Conservation (phyloP, 345 rosid genomes). For the Turnera subulata region DNA sequence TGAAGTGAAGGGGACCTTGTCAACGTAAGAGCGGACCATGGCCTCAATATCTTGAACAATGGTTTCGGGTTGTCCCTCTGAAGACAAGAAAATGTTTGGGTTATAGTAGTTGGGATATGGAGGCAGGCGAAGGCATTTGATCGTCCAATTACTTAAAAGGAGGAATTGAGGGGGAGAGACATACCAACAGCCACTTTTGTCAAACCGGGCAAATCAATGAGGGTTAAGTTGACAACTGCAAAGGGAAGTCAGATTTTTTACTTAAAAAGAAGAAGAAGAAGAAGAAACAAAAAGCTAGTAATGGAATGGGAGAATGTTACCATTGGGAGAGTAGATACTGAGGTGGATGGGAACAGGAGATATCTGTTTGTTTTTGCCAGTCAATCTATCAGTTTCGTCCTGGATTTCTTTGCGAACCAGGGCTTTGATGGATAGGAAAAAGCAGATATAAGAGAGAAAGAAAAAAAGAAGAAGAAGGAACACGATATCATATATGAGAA, state of each 20-base stretch:
- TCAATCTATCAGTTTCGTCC: conserved; percentile 88
- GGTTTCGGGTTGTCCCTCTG: conserved; percentile 96
- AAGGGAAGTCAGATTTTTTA: too few relatives aligned
- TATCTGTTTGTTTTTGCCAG: conserved; percentile 83
- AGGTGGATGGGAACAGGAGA: conserved; percentile 95
- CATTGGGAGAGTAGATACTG: conserved; percentile 85
- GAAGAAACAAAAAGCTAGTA: not conserved
- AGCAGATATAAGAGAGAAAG: conserved; percentile 5
- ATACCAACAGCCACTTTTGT: conserved; percentile 95
- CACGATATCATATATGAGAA: too few relatives aligned
- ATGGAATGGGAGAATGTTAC: conserved; percentile 21
- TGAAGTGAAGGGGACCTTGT: conserved; percentile 42
- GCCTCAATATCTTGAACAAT: conserved; percentile 77
- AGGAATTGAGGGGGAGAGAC: conserved; percentile 3
- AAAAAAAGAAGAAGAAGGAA: not conserved
- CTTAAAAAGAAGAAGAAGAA: not conserved
- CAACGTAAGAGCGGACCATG: conserved; percentile 91
- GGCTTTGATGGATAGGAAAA: too few relatives aligned
- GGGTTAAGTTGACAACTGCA: conserved; percentile 95
- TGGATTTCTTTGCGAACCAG: conserved; percentile 81
- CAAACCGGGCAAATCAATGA: conserved; percentile 88
- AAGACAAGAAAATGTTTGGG: conserved; percentile 12
- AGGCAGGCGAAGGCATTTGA: not conserved
- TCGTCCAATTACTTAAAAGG: not conserved
- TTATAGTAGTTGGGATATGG: too few relatives aligned